phyloP scores from a whole-genome alignment of 2,329 filamentous ascomycete species.

The Cryphonectria nitschkei region DNA sequence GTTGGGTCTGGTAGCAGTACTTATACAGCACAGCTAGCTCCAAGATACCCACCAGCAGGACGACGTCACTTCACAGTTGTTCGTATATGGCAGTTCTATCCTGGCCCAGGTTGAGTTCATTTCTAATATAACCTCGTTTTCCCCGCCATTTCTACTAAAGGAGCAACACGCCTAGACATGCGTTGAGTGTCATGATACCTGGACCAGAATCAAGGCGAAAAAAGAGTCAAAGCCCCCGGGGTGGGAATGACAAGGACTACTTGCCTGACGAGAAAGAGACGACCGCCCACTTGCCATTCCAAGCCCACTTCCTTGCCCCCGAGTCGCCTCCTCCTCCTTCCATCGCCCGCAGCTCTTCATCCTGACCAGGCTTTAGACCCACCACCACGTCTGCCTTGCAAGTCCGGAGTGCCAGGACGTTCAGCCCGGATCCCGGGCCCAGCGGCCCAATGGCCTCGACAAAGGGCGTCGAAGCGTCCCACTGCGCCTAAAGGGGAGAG shows the following conservation, averaged over 20 bases:
- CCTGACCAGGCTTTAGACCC: constrained; percentile 77
- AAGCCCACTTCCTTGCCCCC: constrained; percentile 83
- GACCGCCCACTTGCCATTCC: constrained; percentile 97
- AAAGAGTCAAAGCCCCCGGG: background rate
- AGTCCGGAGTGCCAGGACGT: constrained; percentile 84
- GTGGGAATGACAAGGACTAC: background rate
- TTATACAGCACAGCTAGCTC: no score
- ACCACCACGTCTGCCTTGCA: constrained; percentile 98
- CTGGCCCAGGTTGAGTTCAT: background rate
- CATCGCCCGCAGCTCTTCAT: constrained; percentile 74
- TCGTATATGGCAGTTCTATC: background rate
- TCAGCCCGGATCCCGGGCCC: constrained; percentile 78
- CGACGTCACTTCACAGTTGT: background rate
- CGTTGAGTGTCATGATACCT: background rate
- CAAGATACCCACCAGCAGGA: no score
- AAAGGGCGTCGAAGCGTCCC: constrained; percentile 89
- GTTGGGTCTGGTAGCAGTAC: no score
- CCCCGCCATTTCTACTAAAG: background rate
- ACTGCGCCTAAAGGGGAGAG: constrained; percentile 59
- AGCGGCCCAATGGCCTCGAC: constrained; percentile 82
- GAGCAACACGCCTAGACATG: background rate
- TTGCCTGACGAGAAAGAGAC: constrained; percentile 68
- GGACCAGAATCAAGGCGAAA: background rate
- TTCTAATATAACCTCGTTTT: background rate
- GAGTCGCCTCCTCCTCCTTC: constrained; percentile 73